phyloP scores from a whole-genome alignment of 371 early-diverging fungal species.

The Dichotomocladium elegans region DNA sequence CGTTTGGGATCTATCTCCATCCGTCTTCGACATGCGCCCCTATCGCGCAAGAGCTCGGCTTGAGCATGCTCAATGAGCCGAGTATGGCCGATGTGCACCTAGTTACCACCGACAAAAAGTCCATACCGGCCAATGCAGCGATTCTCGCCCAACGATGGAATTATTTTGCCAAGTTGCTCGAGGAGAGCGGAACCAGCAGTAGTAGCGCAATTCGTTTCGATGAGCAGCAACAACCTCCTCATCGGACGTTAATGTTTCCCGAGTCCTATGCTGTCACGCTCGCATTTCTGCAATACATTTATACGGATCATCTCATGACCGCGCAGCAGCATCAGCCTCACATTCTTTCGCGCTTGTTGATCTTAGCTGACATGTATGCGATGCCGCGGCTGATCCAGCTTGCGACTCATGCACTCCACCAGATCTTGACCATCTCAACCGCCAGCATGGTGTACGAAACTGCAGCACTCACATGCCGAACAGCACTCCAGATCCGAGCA shows the following conservation, averaged over 20 bases:
- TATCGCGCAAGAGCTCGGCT: conserved; percentile 62
- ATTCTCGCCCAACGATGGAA: conserved; percentile 69
- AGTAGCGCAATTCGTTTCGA: background rate
- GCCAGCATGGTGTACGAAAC: conserved; percentile 70
- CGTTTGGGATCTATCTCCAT: conserved; percentile 67
- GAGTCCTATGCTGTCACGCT: conserved; percentile 61
- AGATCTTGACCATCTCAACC: conserved; percentile 58
- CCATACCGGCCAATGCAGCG: conserved; percentile 65
- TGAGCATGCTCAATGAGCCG: conserved; percentile 63
- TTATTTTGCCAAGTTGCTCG: conserved; percentile 35
- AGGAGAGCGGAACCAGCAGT: background rate
- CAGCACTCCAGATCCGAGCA: conserved; percentile 61
- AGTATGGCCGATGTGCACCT: conserved; percentile 68
- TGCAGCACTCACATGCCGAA: conserved; percentile 54
- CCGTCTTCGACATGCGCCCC: conserved; percentile 52
- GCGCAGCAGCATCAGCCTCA: conserved; percentile 56
- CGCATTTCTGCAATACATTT: conserved; percentile 69
- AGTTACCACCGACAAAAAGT: conserved; percentile 51
- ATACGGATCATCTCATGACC: conserved; percentile 72
- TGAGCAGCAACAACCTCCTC: too few species aligned
- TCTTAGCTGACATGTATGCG: conserved; percentile 60
- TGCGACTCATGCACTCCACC: conserved; percentile 66
- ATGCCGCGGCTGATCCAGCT: conserved; percentile 55
- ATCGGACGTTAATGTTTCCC: conserved; percentile 49
- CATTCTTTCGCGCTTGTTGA: conserved; percentile 62